Evolutionary conservation across 2,329 filamentous ascomycete species (phyloP).

Genomic region (Microsporum audouinii): DNA sequence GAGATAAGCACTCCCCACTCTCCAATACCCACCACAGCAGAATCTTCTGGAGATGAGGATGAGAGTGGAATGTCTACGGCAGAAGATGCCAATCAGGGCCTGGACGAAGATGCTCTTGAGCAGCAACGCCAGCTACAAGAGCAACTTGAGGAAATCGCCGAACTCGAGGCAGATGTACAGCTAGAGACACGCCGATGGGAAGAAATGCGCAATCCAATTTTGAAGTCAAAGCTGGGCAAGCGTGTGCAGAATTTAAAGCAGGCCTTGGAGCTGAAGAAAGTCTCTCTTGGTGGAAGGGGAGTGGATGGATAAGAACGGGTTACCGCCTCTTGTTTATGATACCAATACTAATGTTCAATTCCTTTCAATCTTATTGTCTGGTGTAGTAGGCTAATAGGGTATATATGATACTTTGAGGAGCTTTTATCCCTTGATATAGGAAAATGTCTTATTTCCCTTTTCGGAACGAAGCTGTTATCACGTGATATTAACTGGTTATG

Average conservation of each 20-base stretch:
- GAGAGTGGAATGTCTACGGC: conserved; percentile 28
- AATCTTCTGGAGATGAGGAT: conserved; percentile 32
- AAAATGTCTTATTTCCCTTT: not conserved
- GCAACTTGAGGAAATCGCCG: conserved; percentile 35
- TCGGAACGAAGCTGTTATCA: not conserved
- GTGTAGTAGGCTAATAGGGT: not conserved
- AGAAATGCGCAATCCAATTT: conserved; percentile 29
- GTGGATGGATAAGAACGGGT: not conserved
- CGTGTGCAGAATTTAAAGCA: conserved; percentile 35
- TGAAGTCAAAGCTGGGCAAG: conserved; percentile 34
- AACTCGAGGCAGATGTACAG: conserved; percentile 31
- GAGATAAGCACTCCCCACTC: conserved; percentile 24
- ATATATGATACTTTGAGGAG: not conserved
- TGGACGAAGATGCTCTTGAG: conserved; percentile 36
- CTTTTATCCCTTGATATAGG: not conserved
- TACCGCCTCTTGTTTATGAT: not conserved
- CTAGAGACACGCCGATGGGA: conserved; percentile 32
- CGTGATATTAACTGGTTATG: not conserved
- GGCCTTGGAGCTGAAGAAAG: conserved; percentile 35
- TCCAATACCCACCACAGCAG: conserved; percentile 25
- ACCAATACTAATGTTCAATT: not conserved
- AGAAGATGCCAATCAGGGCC: conserved; percentile 24
- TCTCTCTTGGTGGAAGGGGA: conserved; percentile 29
- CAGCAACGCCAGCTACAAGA: conserved; percentile 33
- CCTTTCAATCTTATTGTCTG: not conserved